Percentiles rank a stretch among this genome's conserved stretches.
Conservation (phyloP, 202 grass and related monocot genomes). For the Schoenoplectus triqueter region DNA sequence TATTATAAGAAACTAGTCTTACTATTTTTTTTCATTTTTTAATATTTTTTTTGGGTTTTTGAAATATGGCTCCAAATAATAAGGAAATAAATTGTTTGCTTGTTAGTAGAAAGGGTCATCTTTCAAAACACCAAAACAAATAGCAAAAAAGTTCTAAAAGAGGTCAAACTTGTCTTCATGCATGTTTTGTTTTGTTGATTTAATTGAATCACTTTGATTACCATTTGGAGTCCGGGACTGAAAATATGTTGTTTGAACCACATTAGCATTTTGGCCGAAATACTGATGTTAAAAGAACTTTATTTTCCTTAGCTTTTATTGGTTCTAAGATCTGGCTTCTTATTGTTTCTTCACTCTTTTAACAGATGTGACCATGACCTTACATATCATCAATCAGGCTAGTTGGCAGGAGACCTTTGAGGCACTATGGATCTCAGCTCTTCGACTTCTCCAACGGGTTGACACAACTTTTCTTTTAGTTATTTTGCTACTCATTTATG, state of each 20-base stretch:
- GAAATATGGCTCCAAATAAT: background rate
- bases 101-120: background rate
- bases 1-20: background rate
- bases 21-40: background rate
- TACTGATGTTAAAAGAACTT: background rate
- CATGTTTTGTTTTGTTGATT: background rate
- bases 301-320: background rate
- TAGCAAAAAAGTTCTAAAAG: background rate
- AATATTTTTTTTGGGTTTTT: background rate
- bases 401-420: conserved; percentile 98
- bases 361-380: conserved; percentile 76
- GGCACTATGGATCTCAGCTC: conserved; percentile 91
- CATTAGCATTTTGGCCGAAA: background rate
- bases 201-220: background rate
- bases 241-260: background rate
- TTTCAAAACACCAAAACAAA: background rate
- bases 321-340: background rate
- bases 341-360: conserved; percentile 34
- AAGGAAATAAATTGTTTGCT: background rate
- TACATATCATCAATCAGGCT: conserved; percentile 83
- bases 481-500: conserved; percentile 17
- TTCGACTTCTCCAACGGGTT: conserved; percentile 93
- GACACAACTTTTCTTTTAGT: conserved; percentile 43
- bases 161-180: background rate
- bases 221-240: background rate